Evolutionary conservation across 2,329 filamentous ascomycete genomes (phyloP).

Genomic region (Bipolaris oryzae): DNA sequence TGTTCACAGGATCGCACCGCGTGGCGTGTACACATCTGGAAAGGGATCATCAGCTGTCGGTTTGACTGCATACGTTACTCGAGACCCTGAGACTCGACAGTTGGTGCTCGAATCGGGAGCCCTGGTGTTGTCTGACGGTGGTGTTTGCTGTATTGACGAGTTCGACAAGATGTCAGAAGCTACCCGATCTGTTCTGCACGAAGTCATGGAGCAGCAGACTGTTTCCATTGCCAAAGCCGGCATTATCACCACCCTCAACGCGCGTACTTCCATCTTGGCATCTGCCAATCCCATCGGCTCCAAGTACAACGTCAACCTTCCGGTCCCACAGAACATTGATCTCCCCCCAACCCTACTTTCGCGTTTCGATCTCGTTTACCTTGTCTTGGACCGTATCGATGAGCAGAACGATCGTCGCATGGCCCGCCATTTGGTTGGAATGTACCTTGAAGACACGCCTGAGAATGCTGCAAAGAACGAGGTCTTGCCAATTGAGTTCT

Average conservation of each 20-base stretch:
- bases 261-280: slow-evolving; percentile 91
- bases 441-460: slow-evolving; percentile 95
- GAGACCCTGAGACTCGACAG: slow-evolving; percentile 74
- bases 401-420: slow-evolving; percentile 87
- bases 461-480: slow-evolving; percentile 81
- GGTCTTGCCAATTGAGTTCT: slow-evolving; percentile 85
- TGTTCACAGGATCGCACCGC: slow-evolving; percentile 95
- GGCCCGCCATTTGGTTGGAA: slow-evolving; percentile 89
- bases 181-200: slow-evolving; percentile 74
- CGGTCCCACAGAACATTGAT: slow-evolving; percentile 97
- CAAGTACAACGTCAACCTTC: slow-evolving; percentile 94
- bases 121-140: slow-evolving; percentile 74
- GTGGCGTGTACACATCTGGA: slow-evolving; percentile 78
- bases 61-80: slow-evolving; percentile 77
- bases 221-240: slow-evolving; percentile 79
- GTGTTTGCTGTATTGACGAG: slow-evolving; percentile 79
- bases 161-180: slow-evolving; percentile 82
- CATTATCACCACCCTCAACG: slow-evolving; percentile 88
- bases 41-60: slow-evolving; percentile 78
- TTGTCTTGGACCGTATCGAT: slow-evolving; percentile 92
- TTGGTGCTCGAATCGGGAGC: slow-evolving; percentile 77
- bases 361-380: slow-evolving; percentile 95
- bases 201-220: slow-evolving; percentile 83
- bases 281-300: slow-evolving; percentile 98
- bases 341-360: slow-evolving; percentile 92